Conservation (phyloP, 2,329 filamentous ascomycete species). For the Dissoconium aciculare region DNA sequence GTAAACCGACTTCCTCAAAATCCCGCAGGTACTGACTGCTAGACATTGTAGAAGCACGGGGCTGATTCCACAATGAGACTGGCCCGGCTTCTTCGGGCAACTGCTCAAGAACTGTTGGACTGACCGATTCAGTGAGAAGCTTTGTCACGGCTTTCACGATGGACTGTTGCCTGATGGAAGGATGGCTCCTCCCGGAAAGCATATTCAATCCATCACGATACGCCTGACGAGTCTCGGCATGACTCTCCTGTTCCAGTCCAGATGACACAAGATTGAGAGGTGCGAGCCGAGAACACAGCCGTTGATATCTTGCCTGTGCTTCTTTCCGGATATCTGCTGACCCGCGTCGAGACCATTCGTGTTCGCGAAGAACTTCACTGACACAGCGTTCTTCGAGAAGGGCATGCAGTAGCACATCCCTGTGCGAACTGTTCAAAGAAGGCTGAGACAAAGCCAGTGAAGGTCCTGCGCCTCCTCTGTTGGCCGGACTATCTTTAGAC, state of each 20-base stretch:
- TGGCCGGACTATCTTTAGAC: no score
- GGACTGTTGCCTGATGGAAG: no score
- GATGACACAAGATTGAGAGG: conserved; percentile 23
- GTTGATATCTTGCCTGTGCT: conserved; percentile 26
- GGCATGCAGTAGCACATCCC: conserved; percentile 30
- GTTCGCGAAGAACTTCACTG: conserved; percentile 22
- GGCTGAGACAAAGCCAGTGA: conserved; percentile 1
- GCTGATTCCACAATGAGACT: background rate
- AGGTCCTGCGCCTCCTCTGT: no score
- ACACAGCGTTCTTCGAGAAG: conserved; percentile 32
- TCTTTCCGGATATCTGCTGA: conserved; percentile 26
- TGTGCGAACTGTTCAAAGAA: conserved; percentile 6
- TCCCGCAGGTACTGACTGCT: conserved; percentile 35
- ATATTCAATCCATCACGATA: conserved; percentile 27
- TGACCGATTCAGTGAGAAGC: conserved; percentile 12
- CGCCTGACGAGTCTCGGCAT: conserved; percentile 21
- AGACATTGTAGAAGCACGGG: conserved; percentile 14
- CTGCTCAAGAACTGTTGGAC: conserved; percentile 1
- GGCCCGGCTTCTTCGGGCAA: background rate
- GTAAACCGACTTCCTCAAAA: conserved; percentile 38
- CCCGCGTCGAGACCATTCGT: conserved; percentile 11
- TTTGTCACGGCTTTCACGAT: no score
- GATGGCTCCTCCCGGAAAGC: no score
- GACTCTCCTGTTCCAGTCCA: conserved; percentile 25
- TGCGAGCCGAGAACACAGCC: conserved; percentile 25